A percentile compares a stretch with the other conserved stretches of the same genome.
Evolutionary conservation across 2,329 filamentous ascomycete species (phyloP).

Genomic region (Penicillium vulpinum): DNA sequence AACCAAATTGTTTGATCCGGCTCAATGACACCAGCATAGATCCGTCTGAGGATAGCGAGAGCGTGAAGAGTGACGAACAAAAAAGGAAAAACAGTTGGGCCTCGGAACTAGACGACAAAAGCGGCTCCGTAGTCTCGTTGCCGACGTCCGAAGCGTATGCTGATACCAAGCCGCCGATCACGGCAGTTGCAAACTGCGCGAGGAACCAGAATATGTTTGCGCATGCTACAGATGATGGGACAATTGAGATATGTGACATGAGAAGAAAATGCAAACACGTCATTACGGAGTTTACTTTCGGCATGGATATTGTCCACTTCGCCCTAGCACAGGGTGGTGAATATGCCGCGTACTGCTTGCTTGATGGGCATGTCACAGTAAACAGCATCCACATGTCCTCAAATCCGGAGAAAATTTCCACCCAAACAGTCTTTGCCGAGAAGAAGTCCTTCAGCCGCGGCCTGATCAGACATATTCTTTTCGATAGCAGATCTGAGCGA

Average conservation of each 20-base stretch:
- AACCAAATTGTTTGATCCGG: too few relatives aligned
- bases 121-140: not conserved
- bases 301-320: not conserved
- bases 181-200: not conserved
- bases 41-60: not conserved
- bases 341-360: not conserved
- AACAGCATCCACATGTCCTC: not conserved
- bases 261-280: not conserved
- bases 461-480: not conserved
- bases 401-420: not conserved
- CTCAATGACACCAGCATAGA: too few relatives aligned
- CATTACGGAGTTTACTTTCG: not conserved
- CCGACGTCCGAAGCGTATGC: not conserved
- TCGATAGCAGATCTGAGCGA: not conserved
- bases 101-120: not conserved
- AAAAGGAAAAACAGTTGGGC: not conserved
- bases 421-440: not conserved
- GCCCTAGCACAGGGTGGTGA: not conserved
- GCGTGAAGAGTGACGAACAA: not conserved
- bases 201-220: not conserved
- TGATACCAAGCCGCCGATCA: not conserved
- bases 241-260: not conserved
- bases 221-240: not conserved
- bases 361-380: not conserved
- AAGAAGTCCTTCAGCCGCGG: not conserved